Percentiles rank a stretch among this genome's conserved stretches.
phyloP scores from a whole-genome alignment of 2,329 filamentous ascomycete genomes.

The Verticillium nubilum region DNA sequence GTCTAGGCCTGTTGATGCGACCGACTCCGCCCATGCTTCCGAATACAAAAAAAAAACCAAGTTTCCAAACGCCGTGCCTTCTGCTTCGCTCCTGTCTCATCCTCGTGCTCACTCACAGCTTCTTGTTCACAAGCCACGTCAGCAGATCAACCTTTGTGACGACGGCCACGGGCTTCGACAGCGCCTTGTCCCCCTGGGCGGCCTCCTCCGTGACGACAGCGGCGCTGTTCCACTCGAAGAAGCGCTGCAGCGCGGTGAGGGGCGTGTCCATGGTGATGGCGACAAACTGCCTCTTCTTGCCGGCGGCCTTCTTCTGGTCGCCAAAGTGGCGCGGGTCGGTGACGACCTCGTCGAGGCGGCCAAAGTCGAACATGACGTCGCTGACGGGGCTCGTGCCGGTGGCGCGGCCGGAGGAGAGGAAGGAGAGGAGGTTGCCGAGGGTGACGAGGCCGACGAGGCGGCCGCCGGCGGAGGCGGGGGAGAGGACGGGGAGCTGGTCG shows the following conservation, averaged over 20 bases:
- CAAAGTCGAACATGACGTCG: conserved; percentile 96
- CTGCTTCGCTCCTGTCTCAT: neutral
- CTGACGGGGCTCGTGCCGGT: conserved; percentile 67
- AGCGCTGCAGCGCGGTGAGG: conserved; percentile 76
- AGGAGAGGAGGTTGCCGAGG: conserved; percentile 87
- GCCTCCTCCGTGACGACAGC: conserved; percentile 83
- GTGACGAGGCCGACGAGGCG: conserved; percentile 89
- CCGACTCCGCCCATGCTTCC: conserved; percentile 11
- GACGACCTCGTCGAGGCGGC: conserved; percentile 78
- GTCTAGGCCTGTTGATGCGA: conserved; percentile 12
- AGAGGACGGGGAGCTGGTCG: conserved; percentile 90
- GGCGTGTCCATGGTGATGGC: conserved; percentile 92
- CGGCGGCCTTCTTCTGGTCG: conserved; percentile 25
- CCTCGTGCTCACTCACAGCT: conserved; percentile 12
- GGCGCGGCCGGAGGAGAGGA: conserved; percentile 79
- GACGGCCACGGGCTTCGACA: conserved; percentile 76
- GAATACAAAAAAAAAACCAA: neutral
- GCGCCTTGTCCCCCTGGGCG: conserved; percentile 43
- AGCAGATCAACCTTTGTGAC: conserved; percentile 96
- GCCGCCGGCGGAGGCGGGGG: conserved; percentile 50
- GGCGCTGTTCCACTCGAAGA: conserved; percentile 97
- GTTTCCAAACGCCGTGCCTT: neutral
- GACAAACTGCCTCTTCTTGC: conserved; percentile 68
- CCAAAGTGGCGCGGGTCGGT: conserved; percentile 73
- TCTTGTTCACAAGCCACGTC: conserved; percentile 78